Percentiles rank a stretch among this genome's conserved stretches.
These are phyloP conservation scores for Fraxinus cuspidata DNA, from an alignment of 257 asterid species.

Conservation along the genomic window DNA sequence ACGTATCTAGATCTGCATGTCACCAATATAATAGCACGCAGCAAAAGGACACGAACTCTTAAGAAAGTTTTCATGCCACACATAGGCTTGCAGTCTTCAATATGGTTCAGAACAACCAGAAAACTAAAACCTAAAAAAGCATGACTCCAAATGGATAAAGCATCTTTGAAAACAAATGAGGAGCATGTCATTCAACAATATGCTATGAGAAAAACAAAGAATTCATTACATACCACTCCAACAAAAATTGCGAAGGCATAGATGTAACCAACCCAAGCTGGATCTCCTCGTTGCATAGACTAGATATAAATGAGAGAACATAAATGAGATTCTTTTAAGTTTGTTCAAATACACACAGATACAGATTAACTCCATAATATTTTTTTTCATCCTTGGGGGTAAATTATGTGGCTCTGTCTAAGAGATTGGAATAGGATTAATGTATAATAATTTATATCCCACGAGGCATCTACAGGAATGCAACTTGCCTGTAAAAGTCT, in stretches of 20 bases:
- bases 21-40: background rate
- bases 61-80: background rate
- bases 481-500: constrained; percentile 71
- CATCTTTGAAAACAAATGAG: constrained; percentile 18
- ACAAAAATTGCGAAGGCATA: constrained; percentile 83
- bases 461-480: constrained; percentile 16
- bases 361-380: background rate
- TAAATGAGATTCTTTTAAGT: constrained; percentile 21
- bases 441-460: background rate
- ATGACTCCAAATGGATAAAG: constrained; percentile 13
- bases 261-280: constrained; percentile 96
- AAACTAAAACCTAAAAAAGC: constrained; percentile 1
- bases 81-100: constrained; percentile 2
- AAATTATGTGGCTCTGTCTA: constrained; percentile 3
- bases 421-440: constrained; percentile 11
- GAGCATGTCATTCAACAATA: constrained; percentile 10
- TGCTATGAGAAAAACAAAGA: constrained; percentile 21
- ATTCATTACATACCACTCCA: constrained; percentile 82
- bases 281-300: constrained; percentile 98
- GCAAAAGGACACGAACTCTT: constrained; percentile 8
- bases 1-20: constrained; percentile 5
- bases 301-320: constrained; percentile 37
- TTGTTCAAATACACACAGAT: background rate
- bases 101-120: constrained; percentile 16
- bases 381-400: background rate